Conservation (phyloP, 768 basidiomycete species). For the Phlegmacium glaucopus region DNA sequence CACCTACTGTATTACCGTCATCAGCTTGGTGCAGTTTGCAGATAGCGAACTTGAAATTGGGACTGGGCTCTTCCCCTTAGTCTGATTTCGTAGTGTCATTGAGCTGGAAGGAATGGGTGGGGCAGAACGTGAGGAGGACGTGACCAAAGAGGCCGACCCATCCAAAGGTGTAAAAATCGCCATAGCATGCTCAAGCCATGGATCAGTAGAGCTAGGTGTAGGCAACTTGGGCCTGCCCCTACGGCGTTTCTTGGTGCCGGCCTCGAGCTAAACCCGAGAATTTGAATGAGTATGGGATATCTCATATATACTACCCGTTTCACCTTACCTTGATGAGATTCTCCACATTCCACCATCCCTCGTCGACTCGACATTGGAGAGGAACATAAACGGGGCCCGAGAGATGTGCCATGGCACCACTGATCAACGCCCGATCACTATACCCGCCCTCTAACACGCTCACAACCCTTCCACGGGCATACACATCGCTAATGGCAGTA, state of each 20-base stretch:
- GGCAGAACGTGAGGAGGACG: conserved; percentile 17
- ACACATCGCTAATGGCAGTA: conserved; percentile 56
- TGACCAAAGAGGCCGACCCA: conserved; percentile 14
- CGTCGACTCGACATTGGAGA: conserved; percentile 2
- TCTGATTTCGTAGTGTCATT: conserved; percentile 51
- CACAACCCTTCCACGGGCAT: conserved; percentile 67
- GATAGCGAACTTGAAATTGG: conserved; percentile 14
- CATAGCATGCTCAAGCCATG: conserved; percentile 59
- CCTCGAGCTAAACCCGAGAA: conserved; percentile 49
- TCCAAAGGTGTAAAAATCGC: conserved; percentile 47
- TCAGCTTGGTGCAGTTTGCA: conserved; percentile 6
- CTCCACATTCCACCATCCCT: no score
- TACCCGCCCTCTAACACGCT: conserved; percentile 97
- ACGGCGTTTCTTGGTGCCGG: conserved; percentile 57
- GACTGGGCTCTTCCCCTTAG: conserved; percentile 34
- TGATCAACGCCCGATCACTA: conserved; percentile 82
- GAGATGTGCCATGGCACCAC: conserved; percentile 81
- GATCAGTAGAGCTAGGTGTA: conserved; percentile 29
- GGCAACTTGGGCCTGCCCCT: conserved; percentile 43
- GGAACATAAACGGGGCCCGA: conserved; percentile 53
- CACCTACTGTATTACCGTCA: conserved; percentile 4
- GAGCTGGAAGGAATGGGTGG: conserved; percentile 32
- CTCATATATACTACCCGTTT: no score
- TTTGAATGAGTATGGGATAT: neutral
- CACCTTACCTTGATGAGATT: no score